Base-by-base conservation (phyloP, 805 yeast genomes). In the Scheffersomyces coipomensis region DNA sequence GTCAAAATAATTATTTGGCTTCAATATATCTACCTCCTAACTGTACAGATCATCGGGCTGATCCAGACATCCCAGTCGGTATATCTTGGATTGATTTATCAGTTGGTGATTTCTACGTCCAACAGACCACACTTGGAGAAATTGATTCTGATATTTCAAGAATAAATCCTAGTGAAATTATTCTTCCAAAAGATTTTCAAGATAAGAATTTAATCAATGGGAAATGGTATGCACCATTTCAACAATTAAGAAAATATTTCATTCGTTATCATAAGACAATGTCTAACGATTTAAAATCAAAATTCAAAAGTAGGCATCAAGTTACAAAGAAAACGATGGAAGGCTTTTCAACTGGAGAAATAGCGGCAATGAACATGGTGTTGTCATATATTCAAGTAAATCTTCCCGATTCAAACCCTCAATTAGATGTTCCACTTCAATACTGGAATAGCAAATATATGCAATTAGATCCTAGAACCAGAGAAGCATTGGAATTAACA, bases 61-160 rank as follows among this genome's bases (percentile, higher is more conserved):
- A 75, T 16, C 68, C 69, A 0, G 72, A 57, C 26, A 44, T 62
- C 34, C 66, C 66, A 18, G 71, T 89, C 3, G 96, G 96, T 0
- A 51, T 93, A 1, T 75, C 89, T 21, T 93, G 98, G 98, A 76
- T 84, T 31, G 99, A 93, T 62, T 68, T 91, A 0, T 84, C 93
- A 0, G 79, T 91, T 1, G 97, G 98, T 0, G 81, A 80, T 17
- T 76, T 88, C 33, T 79, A 71, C 51, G 85, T 84, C 2, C 87
- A 88, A 52, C 76, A 78, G 34, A 78, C 87, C 0, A 71, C 75
- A 1, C 53, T 83, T 16, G 75, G 70, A 4, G 83, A 81, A 19
- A 60, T 90, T 3, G 71, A 81, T 35, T 75, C 93, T 5, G 88
- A 88, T 30, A 64, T 93, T 1, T 71, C 91, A 0, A 72, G 97